phyloP scores from a whole-genome alignment of 495 filamentous ascomycete genomes.

The Aspergillus affinis region DNA sequence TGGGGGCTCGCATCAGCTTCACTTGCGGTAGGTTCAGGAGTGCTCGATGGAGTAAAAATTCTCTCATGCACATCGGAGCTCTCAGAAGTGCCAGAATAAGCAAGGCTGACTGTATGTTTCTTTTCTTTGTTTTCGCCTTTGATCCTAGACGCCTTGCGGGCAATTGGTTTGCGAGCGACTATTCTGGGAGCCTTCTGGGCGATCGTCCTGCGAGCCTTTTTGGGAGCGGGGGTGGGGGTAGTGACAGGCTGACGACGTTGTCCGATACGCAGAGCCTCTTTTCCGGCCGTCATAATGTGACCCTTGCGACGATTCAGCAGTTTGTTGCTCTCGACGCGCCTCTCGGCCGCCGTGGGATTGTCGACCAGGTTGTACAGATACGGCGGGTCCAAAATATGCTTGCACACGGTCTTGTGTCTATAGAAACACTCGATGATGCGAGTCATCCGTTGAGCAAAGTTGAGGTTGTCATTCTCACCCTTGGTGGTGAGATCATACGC shows the following conservation, averaged over 20 bases:
- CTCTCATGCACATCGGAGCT: background rate
- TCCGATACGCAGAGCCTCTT: slow-evolving; percentile 11
- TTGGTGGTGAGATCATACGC: slow-evolving; percentile 8
- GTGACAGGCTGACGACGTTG: background rate
- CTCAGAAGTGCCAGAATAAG: background rate
- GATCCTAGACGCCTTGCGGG: background rate
- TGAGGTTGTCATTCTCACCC: background rate
- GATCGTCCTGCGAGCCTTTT: slow-evolving; percentile 9
- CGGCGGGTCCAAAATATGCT: slow-evolving; percentile 35
- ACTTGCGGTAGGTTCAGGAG: background rate
- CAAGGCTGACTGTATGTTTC: background rate
- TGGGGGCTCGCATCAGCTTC: slow-evolving; percentile 4
- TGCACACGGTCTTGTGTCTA: slow-evolving; percentile 38
- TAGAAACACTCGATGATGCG: slow-evolving; percentile 10
- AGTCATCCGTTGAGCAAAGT: slow-evolving; percentile 11
- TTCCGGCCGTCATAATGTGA: slow-evolving; percentile 21
- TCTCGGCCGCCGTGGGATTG: slow-evolving; percentile 26
- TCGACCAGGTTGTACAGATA: slow-evolving; percentile 33
- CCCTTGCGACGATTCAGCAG: slow-evolving; percentile 25
- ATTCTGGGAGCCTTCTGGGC: background rate
- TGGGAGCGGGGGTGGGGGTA: background rate
- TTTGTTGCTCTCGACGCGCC: slow-evolving; percentile 28
- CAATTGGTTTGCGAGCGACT: background rate
- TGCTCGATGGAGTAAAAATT: background rate
- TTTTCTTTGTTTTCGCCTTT: background rate